phyloP scores from a whole-genome alignment of 495 filamentous ascomycete genomes.

The Chaetomium cochliodes region DNA sequence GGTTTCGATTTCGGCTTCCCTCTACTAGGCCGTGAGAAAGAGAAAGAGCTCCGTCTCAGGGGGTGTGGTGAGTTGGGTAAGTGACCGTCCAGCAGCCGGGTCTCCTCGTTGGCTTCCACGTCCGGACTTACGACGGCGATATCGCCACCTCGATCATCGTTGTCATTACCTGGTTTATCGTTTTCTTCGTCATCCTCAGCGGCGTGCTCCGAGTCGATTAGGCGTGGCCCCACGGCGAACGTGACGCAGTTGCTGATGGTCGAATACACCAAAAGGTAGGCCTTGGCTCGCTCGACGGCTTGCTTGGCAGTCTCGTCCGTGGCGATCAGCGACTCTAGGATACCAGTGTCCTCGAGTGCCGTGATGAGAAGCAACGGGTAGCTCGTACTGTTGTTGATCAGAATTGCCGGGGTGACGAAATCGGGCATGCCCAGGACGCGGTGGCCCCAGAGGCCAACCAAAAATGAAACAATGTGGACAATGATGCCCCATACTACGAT shows the following conservation, averaged over 20 bases:
- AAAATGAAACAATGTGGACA: slow-evolving; percentile 46
- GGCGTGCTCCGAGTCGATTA: slow-evolving; percentile 43
- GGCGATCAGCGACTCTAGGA: slow-evolving; percentile 49
- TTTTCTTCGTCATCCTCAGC: slow-evolving; percentile 33
- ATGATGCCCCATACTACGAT: slow-evolving; percentile 45
- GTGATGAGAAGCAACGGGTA: slow-evolving; percentile 68
- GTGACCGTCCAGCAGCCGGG: slow-evolving; percentile 17
- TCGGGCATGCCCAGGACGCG: slow-evolving; percentile 51
- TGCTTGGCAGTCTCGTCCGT: slow-evolving; percentile 44
- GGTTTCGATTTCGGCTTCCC: slow-evolving; percentile 14
- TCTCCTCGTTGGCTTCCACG: slow-evolving; percentile 26
- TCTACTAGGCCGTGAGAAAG: background rate
- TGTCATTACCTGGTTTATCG: background rate
- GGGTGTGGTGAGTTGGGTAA: slow-evolving; percentile 10
- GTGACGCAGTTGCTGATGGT: slow-evolving; percentile 44
- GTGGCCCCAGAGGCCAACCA: slow-evolving; percentile 42
- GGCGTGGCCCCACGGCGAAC: slow-evolving; percentile 63
- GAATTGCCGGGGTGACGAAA: slow-evolving; percentile 65
- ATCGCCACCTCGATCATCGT: background rate
- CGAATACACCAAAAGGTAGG: slow-evolving; percentile 65
- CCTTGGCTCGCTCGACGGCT: slow-evolving; percentile 64
- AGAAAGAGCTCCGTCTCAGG: slow-evolving; percentile 9
- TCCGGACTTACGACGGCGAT: background rate
- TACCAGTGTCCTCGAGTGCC: slow-evolving; percentile 63
- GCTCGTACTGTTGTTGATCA: slow-evolving; percentile 76